Conservation (phyloP, 1,284 basidiomycete genomes). For the Austroboletus niveus region DNA sequence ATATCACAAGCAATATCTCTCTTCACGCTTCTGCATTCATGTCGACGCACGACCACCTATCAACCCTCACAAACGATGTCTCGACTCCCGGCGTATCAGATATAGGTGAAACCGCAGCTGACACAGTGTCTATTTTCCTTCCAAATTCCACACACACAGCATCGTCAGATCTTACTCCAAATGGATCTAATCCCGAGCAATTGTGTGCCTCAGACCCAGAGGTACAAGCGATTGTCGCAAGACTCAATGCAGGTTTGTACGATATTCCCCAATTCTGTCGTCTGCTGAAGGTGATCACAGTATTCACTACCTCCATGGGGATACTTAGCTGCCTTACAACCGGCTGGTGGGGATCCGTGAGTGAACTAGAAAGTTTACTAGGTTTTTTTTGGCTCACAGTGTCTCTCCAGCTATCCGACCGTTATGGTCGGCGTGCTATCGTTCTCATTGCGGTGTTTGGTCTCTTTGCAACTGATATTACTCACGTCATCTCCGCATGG, state of each 20-base stretch:
- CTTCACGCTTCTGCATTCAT: background rate
- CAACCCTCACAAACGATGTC: background rate
- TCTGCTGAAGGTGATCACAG: constrained; percentile 31
- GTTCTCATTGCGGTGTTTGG: constrained; percentile 65
- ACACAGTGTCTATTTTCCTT: background rate
- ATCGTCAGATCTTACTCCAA: background rate
- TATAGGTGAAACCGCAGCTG: background rate
- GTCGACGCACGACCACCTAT: background rate
- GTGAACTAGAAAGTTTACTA: constrained; percentile 1
- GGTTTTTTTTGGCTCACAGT: background rate
- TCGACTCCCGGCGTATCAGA: background rate
- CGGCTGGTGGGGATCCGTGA: constrained; percentile 79
- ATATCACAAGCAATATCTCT: constrained; percentile 24
- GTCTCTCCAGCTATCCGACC: constrained; percentile 66
- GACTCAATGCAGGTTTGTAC: constrained; percentile 54
- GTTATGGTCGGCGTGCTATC: constrained; percentile 69
- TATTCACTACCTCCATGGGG: constrained; percentile 68
- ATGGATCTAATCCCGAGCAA: constrained; percentile 18
- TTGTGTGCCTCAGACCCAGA: constrained; percentile 68
- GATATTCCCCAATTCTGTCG: constrained; percentile 5
- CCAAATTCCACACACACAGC: constrained; percentile 1
- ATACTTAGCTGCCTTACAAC: constrained; percentile 73
- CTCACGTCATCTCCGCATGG: constrained; percentile 64
- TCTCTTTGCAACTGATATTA: constrained; percentile 61
- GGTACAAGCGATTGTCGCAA: constrained; percentile 72